phyloP scores from a whole-genome alignment of 78 protist genomes.

The Dictyostelium citrinum region DNA sequence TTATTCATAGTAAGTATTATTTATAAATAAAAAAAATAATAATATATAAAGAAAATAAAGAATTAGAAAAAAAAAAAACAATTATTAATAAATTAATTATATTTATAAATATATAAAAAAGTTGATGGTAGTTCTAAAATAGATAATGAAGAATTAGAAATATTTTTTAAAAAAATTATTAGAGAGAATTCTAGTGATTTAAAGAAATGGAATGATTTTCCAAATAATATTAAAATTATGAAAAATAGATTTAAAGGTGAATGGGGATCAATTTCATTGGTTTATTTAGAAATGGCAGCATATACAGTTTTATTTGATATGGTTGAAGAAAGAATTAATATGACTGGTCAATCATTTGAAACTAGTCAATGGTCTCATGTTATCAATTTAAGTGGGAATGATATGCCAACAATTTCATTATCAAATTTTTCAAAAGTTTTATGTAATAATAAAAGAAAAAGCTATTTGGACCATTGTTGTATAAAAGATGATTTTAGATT shows the following conservation, averaged over 20 bases:
- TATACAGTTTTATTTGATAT: conserved; percentile 17
- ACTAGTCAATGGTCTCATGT: conserved; percentile 12
- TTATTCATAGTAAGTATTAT: conserved; percentile 5
- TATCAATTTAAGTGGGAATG: conserved; percentile 19
- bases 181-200: not conserved
- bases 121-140: not conserved
- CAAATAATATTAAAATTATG: conserved; percentile 3
- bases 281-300: conserved; percentile 6
- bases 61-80: too few species aligned
- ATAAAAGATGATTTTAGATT: not conserved
- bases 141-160: not conserved
- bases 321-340: conserved; percentile 6
- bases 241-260: not conserved
- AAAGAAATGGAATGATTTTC: not conserved
- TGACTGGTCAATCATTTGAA: not conserved
- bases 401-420: conserved; percentile 12
- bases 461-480: not conserved
- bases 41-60: too few species aligned
- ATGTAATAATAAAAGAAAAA: not conserved
- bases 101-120: not conserved
- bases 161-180: not conserved
- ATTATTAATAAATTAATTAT: too few species aligned
- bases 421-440: not conserved
- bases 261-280: conserved; percentile 35
- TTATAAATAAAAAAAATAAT: too few species aligned